Conservation (phyloP, 805 yeast species). For the Trichomonascus vanleenenianus region DNA sequence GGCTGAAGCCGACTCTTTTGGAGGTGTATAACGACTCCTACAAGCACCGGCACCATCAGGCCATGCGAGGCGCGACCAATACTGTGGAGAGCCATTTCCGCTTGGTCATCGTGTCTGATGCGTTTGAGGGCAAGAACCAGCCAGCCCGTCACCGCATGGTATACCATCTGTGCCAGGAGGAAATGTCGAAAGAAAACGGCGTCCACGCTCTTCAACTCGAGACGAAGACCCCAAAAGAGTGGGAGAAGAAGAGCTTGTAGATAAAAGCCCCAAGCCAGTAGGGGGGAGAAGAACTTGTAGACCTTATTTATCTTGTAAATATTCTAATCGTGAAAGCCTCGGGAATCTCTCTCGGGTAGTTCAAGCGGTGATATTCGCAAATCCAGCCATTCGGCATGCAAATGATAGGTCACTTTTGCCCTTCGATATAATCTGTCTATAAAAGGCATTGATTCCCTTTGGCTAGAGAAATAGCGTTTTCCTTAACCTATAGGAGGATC, state of each 20-base stretch:
- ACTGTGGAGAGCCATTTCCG: slow-evolving; percentile 75
- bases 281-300: slow-evolving; percentile 9
- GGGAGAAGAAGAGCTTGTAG: slow-evolving; percentile 9
- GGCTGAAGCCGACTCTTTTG: slow-evolving; percentile 39
- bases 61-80: slow-evolving; percentile 66
- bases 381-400: too few relatives aligned
- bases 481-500: neutral
- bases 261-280: too few relatives aligned
- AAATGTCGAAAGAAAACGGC: slow-evolving; percentile 52
- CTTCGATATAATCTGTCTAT: too few relatives aligned
- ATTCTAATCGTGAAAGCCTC: too few relatives aligned
- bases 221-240: slow-evolving; percentile 66
- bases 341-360: neutral
- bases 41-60: slow-evolving; percentile 82
- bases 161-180: slow-evolving; percentile 62
- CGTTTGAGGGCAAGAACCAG: slow-evolving; percentile 53
- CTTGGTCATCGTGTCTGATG: slow-evolving; percentile 61
- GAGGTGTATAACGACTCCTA: slow-evolving; percentile 71
- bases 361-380: too few relatives aligned
- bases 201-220: slow-evolving; percentile 85
- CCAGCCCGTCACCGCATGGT: slow-evolving; percentile 76
- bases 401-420: too few relatives aligned
- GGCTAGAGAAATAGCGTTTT: neutral
- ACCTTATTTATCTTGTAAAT: too few relatives aligned
- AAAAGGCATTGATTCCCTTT: too few relatives aligned